phyloP scores from a whole-genome alignment of 495 filamentous ascomycete species.

The Tuber magnatum region DNA sequence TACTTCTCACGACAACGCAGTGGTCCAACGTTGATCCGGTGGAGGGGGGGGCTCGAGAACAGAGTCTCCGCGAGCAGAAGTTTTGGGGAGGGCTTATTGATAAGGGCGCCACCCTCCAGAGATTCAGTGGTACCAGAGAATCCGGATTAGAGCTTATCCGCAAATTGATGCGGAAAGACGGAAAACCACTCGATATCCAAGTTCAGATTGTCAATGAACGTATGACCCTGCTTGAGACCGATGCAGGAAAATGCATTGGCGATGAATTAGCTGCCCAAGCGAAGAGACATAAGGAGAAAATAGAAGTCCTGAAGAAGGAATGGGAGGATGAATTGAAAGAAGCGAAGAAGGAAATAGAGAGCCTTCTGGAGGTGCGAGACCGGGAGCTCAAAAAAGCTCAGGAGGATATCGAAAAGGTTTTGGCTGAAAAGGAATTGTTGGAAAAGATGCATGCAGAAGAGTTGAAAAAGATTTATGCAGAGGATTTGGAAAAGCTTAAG shows the following conservation, averaged over 20 bases:
- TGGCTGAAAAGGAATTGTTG: neutral
- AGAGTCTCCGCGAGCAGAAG: conserved; percentile 40
- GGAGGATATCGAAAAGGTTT: neutral
- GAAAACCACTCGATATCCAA: conserved; percentile 42
- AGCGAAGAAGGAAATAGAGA: neutral
- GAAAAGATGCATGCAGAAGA: neutral
- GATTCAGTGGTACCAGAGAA: conserved; percentile 36
- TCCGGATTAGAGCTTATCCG: conserved; percentile 41
- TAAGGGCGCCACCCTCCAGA: conserved; percentile 34
- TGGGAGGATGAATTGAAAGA: neutral
- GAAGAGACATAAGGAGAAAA: conserved; percentile 4
- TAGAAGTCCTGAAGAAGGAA: neutral
- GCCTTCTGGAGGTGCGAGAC: neutral
- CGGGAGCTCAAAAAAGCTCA: too few species aligned
- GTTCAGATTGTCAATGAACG: conserved; percentile 42
- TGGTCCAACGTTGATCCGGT: conserved; percentile 42
- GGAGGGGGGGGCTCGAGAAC: conserved; percentile 36
- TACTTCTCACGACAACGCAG: conserved; percentile 47
- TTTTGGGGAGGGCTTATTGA: conserved; percentile 45
- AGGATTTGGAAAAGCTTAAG: neutral
- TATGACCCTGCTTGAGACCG: conserved; percentile 40
- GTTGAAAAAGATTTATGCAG: neutral
- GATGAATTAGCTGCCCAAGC: conserved; percentile 33
- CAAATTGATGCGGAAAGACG: conserved; percentile 14
- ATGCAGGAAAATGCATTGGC: conserved; percentile 41